Percentiles rank a stretch among this genome's conserved stretches.
Evolutionary conservation across 164 flowering plant genomes (phyloP).

Genomic region (Chloranthus sessilifolius): DNA sequence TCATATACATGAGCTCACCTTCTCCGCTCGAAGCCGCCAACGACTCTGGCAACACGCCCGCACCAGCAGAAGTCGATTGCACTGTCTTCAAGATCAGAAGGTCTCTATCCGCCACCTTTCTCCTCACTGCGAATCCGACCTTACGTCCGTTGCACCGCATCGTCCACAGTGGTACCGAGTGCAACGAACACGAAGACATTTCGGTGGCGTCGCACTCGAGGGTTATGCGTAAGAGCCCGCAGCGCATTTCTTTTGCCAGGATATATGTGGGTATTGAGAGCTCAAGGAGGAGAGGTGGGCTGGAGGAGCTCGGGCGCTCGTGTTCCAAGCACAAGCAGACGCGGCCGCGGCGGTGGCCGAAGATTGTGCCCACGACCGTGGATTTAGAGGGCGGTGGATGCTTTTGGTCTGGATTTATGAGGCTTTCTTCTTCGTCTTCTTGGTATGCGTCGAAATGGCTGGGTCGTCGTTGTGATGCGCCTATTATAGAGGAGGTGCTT

Average conservation of each 20-base stretch:
- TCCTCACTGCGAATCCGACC: conserved; percentile 48
- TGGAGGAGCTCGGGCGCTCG: conserved; percentile 36
- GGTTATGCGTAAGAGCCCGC: conserved; percentile 62
- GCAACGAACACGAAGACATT: conserved; percentile 36
- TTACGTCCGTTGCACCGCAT: conserved; percentile 58
- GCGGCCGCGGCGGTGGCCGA: conserved; percentile 60
- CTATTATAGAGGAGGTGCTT: conserved; percentile 56
- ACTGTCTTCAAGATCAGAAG: conserved; percentile 48
- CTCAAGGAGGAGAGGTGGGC: conserved; percentile 60
- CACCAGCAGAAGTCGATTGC: conserved; percentile 68
- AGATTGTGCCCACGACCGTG: conserved; percentile 77
- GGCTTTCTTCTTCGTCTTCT: conserved; percentile 11
- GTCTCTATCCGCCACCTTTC: conserved; percentile 34
- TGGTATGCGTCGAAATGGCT: too few species aligned
- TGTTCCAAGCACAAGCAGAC: conserved; percentile 73
- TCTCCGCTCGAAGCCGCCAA: conserved; percentile 9
- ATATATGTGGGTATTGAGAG: conserved; percentile 49
- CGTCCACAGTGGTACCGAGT: conserved; percentile 63
- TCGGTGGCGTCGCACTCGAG: conserved; percentile 48
- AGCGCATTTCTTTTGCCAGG: conserved; percentile 65
- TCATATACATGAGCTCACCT: conserved; percentile 44
- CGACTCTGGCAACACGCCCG: conserved; percentile 78
- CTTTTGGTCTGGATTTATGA: not conserved
- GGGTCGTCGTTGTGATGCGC: not conserved
- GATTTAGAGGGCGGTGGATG: conserved; percentile 46